Evolutionary conservation across 768 basidiomycete genomes (phyloP).

Genomic region (Cystobasidium onofrii): DNA sequence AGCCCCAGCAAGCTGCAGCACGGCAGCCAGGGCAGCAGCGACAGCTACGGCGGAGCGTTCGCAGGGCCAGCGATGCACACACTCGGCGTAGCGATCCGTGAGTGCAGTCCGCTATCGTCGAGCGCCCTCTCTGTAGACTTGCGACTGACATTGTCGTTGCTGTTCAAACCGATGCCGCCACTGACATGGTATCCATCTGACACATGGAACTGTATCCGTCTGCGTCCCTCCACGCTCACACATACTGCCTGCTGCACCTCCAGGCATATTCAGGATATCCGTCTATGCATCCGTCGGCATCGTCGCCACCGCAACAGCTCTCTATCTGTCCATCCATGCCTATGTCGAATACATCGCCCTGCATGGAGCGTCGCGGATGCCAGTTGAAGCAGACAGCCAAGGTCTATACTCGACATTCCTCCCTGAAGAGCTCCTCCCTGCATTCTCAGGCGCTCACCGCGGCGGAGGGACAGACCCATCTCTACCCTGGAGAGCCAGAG

Average conservation of each 20-base stretch:
- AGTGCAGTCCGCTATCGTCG: neutral
- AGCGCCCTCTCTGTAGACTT: no score
- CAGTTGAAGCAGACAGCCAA: neutral
- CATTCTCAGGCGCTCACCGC: conserved; percentile 15
- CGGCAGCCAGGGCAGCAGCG: neutral
- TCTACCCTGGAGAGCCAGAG: neutral
- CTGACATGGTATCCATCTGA: neutral
- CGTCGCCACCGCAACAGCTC: neutral
- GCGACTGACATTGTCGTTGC: neutral
- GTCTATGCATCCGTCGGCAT: conserved; percentile 15
- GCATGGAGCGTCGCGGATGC: neutral
- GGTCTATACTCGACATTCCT: neutral
- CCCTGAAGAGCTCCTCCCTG: neutral
- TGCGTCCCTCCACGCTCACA: no score
- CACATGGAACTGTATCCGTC: no score
- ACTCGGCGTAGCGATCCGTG: neutral
- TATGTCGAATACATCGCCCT: conserved; percentile 24
- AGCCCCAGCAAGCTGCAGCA: neutral
- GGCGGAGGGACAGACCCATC: conserved; percentile 15
- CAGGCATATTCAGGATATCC: conserved; percentile 16
- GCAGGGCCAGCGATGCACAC: neutral
- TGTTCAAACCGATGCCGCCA: neutral
- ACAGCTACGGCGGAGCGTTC: neutral
- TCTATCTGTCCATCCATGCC: conserved; percentile 6
- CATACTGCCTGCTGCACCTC: no score